These are phyloP conservation scores for Terana coerulea DNA, from an alignment of 768 basidiomycete species.

Conservation along the genomic window DNA sequence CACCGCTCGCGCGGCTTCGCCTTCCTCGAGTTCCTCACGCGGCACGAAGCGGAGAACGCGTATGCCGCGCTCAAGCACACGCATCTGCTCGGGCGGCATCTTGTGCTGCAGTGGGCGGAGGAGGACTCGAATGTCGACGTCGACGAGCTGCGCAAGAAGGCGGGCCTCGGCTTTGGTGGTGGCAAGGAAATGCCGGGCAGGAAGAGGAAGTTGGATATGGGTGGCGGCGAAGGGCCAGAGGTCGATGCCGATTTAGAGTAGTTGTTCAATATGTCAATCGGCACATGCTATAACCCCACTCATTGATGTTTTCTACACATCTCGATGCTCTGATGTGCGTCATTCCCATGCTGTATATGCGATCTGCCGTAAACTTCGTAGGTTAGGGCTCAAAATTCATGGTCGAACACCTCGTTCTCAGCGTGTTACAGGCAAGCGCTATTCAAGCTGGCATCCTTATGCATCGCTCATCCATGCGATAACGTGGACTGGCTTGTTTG, in stretches of 20 bases:
- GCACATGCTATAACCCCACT: too few relatives aligned
- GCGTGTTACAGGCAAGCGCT: too few relatives aligned
- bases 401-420: too few relatives aligned
- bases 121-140: slow-evolving; percentile 76
- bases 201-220: slow-evolving; percentile 64
- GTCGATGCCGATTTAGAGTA: slow-evolving; percentile 23
- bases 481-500: too few relatives aligned
- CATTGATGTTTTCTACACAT: too few relatives aligned
- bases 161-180: slow-evolving; percentile 70
- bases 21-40: slow-evolving; percentile 90
- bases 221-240: slow-evolving; percentile 28
- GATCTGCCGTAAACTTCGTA: too few relatives aligned
- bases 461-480: too few relatives aligned
- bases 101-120: slow-evolving; percentile 90
- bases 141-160: slow-evolving; percentile 72
- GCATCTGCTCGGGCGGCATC: slow-evolving; percentile 91
- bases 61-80: slow-evolving; percentile 86
- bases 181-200: slow-evolving; percentile 68
- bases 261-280: background rate
- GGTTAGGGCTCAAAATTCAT: too few relatives aligned
- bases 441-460: too few relatives aligned
- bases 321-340: too few relatives aligned
- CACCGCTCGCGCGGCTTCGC: slow-evolving; percentile 90
- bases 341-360: too few relatives aligned
- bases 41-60: slow-evolving; percentile 87